phyloP scores from a whole-genome alignment of 1,139 yeast species.

The Arxiozyma bovina region DNA sequence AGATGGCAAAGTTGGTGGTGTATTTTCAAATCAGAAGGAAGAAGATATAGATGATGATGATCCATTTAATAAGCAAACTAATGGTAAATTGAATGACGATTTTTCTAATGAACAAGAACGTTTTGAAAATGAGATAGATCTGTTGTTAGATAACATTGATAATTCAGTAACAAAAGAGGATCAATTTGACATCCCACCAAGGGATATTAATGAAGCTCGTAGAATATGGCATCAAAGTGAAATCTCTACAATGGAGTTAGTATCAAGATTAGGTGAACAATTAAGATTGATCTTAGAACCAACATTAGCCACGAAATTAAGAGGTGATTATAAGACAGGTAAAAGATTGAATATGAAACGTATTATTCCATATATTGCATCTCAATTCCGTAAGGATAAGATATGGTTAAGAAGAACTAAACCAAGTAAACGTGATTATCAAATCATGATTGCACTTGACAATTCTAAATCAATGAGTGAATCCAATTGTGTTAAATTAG shows the following conservation, averaged over 20 bases:
- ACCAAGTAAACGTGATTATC: conserved; percentile 95
- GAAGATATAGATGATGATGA: conserved; percentile 31
- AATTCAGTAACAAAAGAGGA: conserved; percentile 24
- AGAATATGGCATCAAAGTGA: conserved; percentile 79
- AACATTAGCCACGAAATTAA: conserved; percentile 83
- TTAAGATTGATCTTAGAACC: conserved; percentile 89
- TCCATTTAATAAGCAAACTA: not conserved
- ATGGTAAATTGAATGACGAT: conserved; percentile 15
- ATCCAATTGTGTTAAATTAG: conserved; percentile 78
- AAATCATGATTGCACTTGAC: conserved; percentile 94
- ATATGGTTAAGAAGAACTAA: conserved; percentile 97
- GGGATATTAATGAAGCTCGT: conserved; percentile 58
- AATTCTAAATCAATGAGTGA: conserved; percentile 97
- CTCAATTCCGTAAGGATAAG: conserved; percentile 94
- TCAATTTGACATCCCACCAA: conserved; percentile 34
- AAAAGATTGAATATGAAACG: conserved; percentile 95
- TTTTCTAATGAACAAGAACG: conserved; percentile 31
- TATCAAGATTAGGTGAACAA: conserved; percentile 87
- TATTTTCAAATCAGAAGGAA: conserved; percentile 44
- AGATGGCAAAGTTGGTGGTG: conserved; percentile 43
- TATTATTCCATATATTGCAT: conserved; percentile 94
- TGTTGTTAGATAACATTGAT: conserved; percentile 31
- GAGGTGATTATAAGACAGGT: conserved; percentile 96
- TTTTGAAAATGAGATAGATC: conserved; percentile 33
- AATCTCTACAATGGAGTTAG: conserved; percentile 71